Evolutionary conservation across 176 grass and related monocot species (phyloP).

Genomic region (barley (Hordeum vulgare)): MorexV3_pseudomolecules_assembly NC_058518.1:460305449-460305948

Average conservation of each 20-base stretch:
- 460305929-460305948: neutral
- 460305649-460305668: conserved; percentile 64
- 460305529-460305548: conserved; percentile 2
- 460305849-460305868: conserved; percentile 54
- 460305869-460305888: conserved; percentile 15
- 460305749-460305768: conserved; percentile 49
- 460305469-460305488: neutral
- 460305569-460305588: conserved; percentile 29
- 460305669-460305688: conserved; percentile 69
- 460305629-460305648: conserved; percentile 54
- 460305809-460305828: conserved; percentile 48
- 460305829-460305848: conserved; percentile 43
- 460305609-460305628: conserved; percentile 57
- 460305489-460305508: conserved; percentile 4
- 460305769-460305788: conserved; percentile 50
- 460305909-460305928: neutral
- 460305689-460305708: conserved; percentile 37
- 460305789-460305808: conserved; percentile 49
- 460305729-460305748: conserved; percentile 65
- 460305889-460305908: conserved; percentile 7
- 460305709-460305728: conserved; percentile 59
- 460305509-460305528: neutral
- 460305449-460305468: conserved; percentile 6
- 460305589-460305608: conserved; percentile 60
- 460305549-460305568: neutral